Conservation (phyloP, 768 basidiomycete genomes). For the Leccinum barrowsii region DNA sequence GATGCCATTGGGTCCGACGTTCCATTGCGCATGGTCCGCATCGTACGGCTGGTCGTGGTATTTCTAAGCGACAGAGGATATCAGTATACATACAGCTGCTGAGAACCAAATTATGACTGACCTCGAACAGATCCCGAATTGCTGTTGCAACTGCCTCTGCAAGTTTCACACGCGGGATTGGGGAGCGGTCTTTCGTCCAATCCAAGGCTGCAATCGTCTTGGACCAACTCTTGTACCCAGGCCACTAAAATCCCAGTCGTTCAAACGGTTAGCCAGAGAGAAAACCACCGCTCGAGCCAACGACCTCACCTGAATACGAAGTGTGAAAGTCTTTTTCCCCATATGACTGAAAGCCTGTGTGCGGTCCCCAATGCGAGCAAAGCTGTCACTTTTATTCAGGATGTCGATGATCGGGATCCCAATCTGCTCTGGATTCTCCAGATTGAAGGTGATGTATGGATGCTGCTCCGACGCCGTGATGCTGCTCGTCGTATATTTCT, state of each 20-base stretch:
- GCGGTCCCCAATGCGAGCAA: constrained; percentile 46
- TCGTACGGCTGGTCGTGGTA: constrained; percentile 10
- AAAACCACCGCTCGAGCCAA: background rate
- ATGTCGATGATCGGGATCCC: constrained; percentile 65
- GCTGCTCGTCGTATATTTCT: constrained; percentile 17
- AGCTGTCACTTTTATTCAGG: constrained; percentile 46
- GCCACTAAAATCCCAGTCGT: constrained; percentile 52
- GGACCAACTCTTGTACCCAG: constrained; percentile 70
- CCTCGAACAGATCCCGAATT: constrained; percentile 62
- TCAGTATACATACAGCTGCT: constrained; percentile 9
- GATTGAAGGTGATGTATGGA: constrained; percentile 55
- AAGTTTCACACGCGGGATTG: constrained; percentile 68
- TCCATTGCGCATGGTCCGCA: constrained; percentile 16
- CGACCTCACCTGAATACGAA: constrained; percentile 61
- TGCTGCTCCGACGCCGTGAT: constrained; percentile 34
- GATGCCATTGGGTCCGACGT: constrained; percentile 24
- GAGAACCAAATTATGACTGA: constrained; percentile 20
- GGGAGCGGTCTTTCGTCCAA: constrained; percentile 69
- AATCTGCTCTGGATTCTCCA: constrained; percentile 47
- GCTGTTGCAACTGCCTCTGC: constrained; percentile 74
- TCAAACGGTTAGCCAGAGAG: background rate
- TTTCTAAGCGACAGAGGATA: constrained; percentile 6
- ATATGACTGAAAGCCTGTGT: constrained; percentile 57
- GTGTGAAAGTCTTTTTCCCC: constrained; percentile 71
- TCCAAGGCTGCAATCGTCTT: constrained; percentile 76